These are phyloP conservation scores for Coemansia umbellata DNA, from an alignment of 192 early-diverging fungal species.

Conservation along the genomic window DNA sequence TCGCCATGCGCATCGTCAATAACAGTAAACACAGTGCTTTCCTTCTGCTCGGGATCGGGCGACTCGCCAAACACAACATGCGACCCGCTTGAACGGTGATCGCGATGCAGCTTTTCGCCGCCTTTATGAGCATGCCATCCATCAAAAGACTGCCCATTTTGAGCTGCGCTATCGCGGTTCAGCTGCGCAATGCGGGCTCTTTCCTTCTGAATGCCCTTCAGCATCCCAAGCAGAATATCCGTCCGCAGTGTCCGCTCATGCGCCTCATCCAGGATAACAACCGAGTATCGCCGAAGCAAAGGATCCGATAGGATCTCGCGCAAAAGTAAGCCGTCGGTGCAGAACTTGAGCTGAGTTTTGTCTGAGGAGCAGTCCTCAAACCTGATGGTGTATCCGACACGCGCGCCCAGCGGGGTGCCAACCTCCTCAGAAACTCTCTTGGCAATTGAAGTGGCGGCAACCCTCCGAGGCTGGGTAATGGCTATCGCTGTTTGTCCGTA, in stretches of 20 bases:
- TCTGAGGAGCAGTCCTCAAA: conserved; percentile 89
- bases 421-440: conserved; percentile 77
- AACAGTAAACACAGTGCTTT: background rate
- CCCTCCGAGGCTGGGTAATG: conserved; percentile 79
- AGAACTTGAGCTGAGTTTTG: conserved; percentile 81
- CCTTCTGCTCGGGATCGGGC: background rate
- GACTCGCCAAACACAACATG: conserved; percentile 23
- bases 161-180: background rate
- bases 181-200: conserved; percentile 49
- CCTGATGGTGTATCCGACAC: conserved; percentile 93
- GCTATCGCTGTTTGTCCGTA: conserved; percentile 63
- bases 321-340: conserved; percentile 96
- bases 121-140: no score
- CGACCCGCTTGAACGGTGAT: conserved; percentile 21
- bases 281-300: conserved; percentile 71
- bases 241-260: conserved; percentile 97
- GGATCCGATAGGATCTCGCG: conserved; percentile 85
- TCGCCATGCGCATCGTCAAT: conserved; percentile 25
- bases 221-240: conserved; percentile 95
- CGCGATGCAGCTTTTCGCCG: background rate
- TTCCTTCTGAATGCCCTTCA: conserved; percentile 78
- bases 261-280: conserved; percentile 93
- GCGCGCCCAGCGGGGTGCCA: conserved; percentile 61
- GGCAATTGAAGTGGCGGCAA: conserved; percentile 80
- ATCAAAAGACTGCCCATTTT: background rate